These are phyloP conservation scores for Hansenula sp. DNA, from an alignment of 1,139 yeast genomes.

Conservation along the genomic window DNA sequence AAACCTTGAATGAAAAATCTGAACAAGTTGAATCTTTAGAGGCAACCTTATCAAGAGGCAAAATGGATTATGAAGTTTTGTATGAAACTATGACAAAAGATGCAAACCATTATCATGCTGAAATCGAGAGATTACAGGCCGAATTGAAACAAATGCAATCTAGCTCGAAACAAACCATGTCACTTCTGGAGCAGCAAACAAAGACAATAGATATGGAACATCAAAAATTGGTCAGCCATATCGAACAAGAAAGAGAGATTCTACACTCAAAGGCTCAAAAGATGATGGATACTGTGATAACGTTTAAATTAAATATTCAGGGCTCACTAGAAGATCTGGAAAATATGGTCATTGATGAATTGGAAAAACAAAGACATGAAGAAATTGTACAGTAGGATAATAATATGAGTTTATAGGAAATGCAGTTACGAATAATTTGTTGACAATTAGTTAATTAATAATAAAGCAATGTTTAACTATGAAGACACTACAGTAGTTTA, in stretches of 20 bases:
- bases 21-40: constrained; percentile 60
- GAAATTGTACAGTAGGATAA: neutral
- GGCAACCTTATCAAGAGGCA: constrained; percentile 49
- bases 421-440: neutral
- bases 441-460: neutral
- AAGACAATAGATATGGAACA: constrained; percentile 53
- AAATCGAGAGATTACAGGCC: constrained; percentile 62
- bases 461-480: no score
- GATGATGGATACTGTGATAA: constrained; percentile 55
- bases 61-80: constrained; percentile 54
- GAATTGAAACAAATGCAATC: constrained; percentile 54
- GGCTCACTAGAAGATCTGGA: constrained; percentile 54
- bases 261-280: constrained; percentile 52
- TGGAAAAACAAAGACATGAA: constrained; percentile 26
- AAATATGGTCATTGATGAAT: constrained; percentile 32
- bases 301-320: constrained; percentile 64
- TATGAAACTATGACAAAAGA: constrained; percentile 55
- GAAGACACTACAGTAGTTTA: no score
- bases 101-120: constrained; percentile 52
- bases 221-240: constrained; percentile 46
- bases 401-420: neutral
- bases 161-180: constrained; percentile 49
- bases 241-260: constrained; percentile 43
- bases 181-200: constrained; percentile 53
- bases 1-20: constrained; percentile 50